Conservation (phyloP, 176 grass and related monocot genomes). For the Oryza meyeriana region DNA sequence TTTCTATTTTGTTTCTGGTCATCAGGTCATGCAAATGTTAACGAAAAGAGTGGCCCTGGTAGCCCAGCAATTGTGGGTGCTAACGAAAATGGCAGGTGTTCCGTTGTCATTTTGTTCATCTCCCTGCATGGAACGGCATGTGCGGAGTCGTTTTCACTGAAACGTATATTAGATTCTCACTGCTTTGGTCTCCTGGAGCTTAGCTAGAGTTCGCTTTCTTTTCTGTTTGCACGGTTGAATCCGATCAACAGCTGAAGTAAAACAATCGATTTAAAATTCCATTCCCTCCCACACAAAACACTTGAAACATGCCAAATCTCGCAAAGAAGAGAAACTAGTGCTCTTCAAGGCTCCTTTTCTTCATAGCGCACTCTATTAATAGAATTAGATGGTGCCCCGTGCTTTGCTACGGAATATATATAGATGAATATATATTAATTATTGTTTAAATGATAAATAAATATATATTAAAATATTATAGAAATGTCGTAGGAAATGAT, state of each 20-base stretch:
- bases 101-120: slow-evolving; percentile 24
- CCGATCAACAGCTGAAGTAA: background rate
- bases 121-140: slow-evolving; percentile 27
- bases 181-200: background rate
- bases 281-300: no score
- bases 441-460: no score
- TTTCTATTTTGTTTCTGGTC: slow-evolving; percentile 29
- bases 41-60: background rate
- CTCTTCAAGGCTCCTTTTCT: no score
- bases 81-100: slow-evolving; percentile 23
- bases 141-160: slow-evolving; percentile 30
- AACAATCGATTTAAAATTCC: no score
- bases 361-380: no score
- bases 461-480: no score
- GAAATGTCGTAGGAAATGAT: no score
- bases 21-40: background rate
- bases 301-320: no score
- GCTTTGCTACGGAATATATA: no score
- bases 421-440: no score
- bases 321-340: no score
- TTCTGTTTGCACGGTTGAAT: background rate
- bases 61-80: slow-evolving; percentile 4
- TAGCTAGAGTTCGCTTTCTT: background rate
- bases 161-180: slow-evolving; percentile 31
- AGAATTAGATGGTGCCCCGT: no score